Evolutionary conservation across 768 basidiomycete genomes (phyloP).

Genomic region (Mycena rebaudengoi): DNA sequence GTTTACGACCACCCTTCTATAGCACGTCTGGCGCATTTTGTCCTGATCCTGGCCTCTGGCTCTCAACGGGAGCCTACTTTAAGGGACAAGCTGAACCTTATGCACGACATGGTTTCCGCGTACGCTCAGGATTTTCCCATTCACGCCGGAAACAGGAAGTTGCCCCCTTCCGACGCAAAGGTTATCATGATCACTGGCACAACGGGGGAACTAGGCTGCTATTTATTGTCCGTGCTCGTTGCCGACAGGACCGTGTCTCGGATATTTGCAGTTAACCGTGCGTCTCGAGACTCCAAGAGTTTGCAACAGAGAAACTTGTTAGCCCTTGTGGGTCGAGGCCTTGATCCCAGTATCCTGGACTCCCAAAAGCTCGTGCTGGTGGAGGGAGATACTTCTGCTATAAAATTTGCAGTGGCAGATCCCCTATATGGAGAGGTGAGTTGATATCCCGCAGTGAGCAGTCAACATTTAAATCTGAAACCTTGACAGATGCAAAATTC

Average conservation of each 20-base stretch:
- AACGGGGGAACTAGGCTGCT: slow-evolving; percentile 42
- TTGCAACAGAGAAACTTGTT: slow-evolving; percentile 34
- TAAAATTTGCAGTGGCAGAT: slow-evolving; percentile 35
- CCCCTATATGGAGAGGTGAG: slow-evolving; percentile 25
- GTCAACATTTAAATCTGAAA: not conserved
- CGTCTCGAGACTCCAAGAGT: slow-evolving; percentile 21
- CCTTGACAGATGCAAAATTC: slow-evolving; percentile 30
- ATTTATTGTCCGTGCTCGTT: slow-evolving; percentile 34
- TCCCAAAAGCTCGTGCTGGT: slow-evolving; percentile 41
- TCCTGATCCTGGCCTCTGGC: not conserved
- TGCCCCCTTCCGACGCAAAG: not conserved
- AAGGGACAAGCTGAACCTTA: slow-evolving; percentile 4
- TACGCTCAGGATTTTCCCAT: slow-evolving; percentile 12
- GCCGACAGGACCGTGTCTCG: slow-evolving; percentile 10
- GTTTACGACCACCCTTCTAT: slow-evolving; percentile 38
- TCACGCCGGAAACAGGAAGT: slow-evolving; percentile 1
- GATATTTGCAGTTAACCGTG: slow-evolving; percentile 41
- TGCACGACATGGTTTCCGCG: slow-evolving; percentile 23
- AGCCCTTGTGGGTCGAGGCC: slow-evolving; percentile 39
- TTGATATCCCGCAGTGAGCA: not conserved
- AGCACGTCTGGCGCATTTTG: slow-evolving; percentile 3
- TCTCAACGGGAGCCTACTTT: not conserved
- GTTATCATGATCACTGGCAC: slow-evolving; percentile 44
- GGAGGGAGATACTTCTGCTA: slow-evolving; percentile 34
- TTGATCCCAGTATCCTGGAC: slow-evolving; percentile 35